Evolutionary conservation across 495 filamentous ascomycete genomes (phyloP).

Genomic region (Penicillium coprophilum): DNA sequence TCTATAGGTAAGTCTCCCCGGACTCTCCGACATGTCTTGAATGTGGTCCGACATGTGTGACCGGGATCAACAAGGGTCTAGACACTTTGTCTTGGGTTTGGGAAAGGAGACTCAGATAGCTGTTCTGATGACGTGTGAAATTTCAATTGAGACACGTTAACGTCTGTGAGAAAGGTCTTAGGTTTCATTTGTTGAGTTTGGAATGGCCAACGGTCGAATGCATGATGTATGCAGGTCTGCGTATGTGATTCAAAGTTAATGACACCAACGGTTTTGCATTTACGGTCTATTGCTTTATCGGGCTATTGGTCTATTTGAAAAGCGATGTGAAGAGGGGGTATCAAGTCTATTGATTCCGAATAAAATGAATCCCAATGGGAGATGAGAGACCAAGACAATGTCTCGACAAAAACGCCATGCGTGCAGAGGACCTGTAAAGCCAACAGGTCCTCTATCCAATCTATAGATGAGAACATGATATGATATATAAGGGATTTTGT

Average conservation of each 20-base stretch:
- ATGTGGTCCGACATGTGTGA: conserved; percentile 3
- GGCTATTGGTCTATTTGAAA: neutral
- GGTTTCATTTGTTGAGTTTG: neutral
- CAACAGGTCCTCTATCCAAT: conserved; percentile 11
- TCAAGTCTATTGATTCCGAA: conserved; percentile 33
- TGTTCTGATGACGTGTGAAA: neutral
- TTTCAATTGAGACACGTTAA: neutral
- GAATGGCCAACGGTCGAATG: neutral
- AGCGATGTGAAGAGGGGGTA: conserved; percentile 19
- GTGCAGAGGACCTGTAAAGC: conserved; percentile 1
- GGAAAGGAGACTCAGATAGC: neutral
- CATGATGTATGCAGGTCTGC: neutral
- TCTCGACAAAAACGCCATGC: conserved; percentile 11
- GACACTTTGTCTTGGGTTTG: neutral
- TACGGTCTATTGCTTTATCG: neutral
- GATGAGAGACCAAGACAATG: conserved; percentile 6
- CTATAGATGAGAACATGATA: conserved; percentile 17
- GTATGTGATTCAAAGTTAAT: neutral
- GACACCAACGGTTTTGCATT: neutral
- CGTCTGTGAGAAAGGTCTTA: neutral
- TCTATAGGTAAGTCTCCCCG: neutral
- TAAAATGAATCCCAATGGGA: conserved; percentile 1
- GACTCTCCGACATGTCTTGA: neutral
- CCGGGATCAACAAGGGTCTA: neutral
- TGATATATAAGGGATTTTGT: conserved; percentile 12